phyloP scores from a whole-genome alignment of 1,139 yeast species.

The Waltiozyma sp. region DNA sequence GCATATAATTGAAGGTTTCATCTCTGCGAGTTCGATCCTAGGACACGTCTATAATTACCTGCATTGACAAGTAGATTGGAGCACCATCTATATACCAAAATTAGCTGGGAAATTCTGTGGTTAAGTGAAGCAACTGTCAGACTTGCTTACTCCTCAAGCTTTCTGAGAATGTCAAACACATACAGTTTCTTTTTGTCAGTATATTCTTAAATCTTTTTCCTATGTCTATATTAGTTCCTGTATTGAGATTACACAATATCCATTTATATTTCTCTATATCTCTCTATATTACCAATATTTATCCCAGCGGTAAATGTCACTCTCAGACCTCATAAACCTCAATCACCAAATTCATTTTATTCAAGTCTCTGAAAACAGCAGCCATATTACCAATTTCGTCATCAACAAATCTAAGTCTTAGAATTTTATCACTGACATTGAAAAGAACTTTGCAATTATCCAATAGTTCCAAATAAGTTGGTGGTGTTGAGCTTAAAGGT shows the following conservation, averaged over 20 bases:
- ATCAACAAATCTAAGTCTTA: slow-evolving; percentile 16
- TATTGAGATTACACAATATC: too few species aligned
- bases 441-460: slow-evolving; percentile 67
- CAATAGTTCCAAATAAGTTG: slow-evolving; percentile 52
- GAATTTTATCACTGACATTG: slow-evolving; percentile 30
- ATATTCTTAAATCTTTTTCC: too few species aligned
- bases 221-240: too few species aligned
- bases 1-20: neutral
- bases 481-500: slow-evolving; percentile 53
- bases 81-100: neutral
- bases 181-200: too few species aligned
- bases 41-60: slow-evolving; percentile 52
- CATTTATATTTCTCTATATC: too few species aligned
- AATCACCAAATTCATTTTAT: slow-evolving; percentile 6
- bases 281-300: too few species aligned
- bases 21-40: neutral
- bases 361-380: slow-evolving; percentile 12
- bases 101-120: slow-evolving; percentile 88
- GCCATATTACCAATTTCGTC: slow-evolving; percentile 11
- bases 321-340: slow-evolving; percentile 13
- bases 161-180: too few species aligned
- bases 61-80: slow-evolving; percentile 34
- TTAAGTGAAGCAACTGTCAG: too few species aligned
- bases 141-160: too few species aligned
- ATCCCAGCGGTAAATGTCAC: too few species aligned